Conservation (phyloP, 2,329 filamentous ascomycete species). For the Aureobasidium sp. region DNA sequence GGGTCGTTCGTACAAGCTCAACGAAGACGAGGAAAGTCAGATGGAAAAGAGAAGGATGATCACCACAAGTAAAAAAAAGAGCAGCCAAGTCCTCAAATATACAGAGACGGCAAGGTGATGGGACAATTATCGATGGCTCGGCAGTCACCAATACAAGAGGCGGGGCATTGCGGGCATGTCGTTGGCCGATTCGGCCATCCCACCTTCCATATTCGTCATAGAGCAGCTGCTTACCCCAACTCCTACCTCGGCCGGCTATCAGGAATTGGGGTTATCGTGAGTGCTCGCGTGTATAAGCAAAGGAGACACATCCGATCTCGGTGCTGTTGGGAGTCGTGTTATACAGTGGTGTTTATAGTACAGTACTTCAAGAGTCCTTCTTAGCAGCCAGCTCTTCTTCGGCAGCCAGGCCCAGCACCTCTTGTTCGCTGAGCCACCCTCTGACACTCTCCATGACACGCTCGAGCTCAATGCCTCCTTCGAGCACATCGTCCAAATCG, state of each 20-base stretch:
- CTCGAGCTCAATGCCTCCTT: constrained; percentile 63
- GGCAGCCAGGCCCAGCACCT: constrained; percentile 60
- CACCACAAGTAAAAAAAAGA: neutral
- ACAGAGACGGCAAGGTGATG: neutral
- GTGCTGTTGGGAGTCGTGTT: neutral
- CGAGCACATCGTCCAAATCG: constrained; percentile 71
- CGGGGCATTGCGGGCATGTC: neutral
- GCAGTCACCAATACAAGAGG: neutral
- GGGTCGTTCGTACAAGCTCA: neutral
- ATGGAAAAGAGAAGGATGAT: neutral
- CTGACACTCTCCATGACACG: constrained; percentile 69
- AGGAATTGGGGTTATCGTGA: neutral
- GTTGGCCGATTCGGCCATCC: constrained; percentile 9
- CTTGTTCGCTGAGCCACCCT: constrained; percentile 64
- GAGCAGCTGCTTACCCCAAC: neutral
- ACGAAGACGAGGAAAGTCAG: neutral
- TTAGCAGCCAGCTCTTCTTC: constrained; percentile 21
- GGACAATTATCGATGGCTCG: neutral
- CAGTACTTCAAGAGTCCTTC: neutral
- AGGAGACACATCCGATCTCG: neutral
- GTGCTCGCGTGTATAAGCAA: neutral
- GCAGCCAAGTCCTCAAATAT: neutral
- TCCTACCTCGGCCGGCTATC: constrained; percentile 9
- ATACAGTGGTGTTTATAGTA: neutral
- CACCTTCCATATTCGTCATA: constrained; percentile 9